phyloP scores from a whole-genome alignment of 2,329 filamentous ascomycete species.

The Ophiostoma ulmi region DNA sequence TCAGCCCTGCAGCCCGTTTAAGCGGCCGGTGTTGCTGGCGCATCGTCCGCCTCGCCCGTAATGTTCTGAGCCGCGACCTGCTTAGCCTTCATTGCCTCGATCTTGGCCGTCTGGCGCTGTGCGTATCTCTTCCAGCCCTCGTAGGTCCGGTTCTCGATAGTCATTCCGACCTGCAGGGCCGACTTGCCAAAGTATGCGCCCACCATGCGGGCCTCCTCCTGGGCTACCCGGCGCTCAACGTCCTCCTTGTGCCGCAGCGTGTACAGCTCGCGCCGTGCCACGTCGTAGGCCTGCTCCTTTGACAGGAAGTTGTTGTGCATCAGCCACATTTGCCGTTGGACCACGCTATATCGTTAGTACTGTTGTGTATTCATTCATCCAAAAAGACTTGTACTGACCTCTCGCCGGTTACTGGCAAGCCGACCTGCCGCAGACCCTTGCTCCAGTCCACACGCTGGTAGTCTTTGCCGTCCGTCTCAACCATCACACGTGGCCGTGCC shows the following conservation, averaged over 20 bases:
- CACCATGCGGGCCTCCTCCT: constrained; percentile 78
- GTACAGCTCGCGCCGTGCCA: constrained; percentile 87
- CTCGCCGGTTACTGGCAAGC: constrained; percentile 75
- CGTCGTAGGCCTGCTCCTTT: constrained; percentile 72
- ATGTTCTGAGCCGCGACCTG: constrained; percentile 10
- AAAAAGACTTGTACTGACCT: constrained; percentile 49
- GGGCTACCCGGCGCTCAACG: constrained; percentile 72
- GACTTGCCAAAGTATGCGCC: constrained; percentile 85
- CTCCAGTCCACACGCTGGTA: constrained; percentile 74
- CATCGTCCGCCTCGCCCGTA: constrained; percentile 15
- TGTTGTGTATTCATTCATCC: neutral
- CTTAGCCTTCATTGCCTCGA: constrained; percentile 39
- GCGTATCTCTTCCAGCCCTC: constrained; percentile 87
- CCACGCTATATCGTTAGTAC: constrained; percentile 56
- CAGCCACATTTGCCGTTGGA: constrained; percentile 85
- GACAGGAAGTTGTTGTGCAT: constrained; percentile 61
- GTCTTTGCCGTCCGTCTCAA: constrained; percentile 84
- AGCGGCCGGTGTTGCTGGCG: neutral
- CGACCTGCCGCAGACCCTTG: constrained; percentile 64
- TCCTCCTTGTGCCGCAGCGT: constrained; percentile 74
- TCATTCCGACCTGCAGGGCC: constrained; percentile 69
- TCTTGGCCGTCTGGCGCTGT: constrained; percentile 40
- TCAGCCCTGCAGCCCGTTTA: neutral
- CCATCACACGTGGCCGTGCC: constrained; percentile 75
- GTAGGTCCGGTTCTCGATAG: constrained; percentile 72